Base-by-base conservation (phyloP, 2,329 filamentous ascomycete species). In the Calonectria multiphialidica region DNA sequence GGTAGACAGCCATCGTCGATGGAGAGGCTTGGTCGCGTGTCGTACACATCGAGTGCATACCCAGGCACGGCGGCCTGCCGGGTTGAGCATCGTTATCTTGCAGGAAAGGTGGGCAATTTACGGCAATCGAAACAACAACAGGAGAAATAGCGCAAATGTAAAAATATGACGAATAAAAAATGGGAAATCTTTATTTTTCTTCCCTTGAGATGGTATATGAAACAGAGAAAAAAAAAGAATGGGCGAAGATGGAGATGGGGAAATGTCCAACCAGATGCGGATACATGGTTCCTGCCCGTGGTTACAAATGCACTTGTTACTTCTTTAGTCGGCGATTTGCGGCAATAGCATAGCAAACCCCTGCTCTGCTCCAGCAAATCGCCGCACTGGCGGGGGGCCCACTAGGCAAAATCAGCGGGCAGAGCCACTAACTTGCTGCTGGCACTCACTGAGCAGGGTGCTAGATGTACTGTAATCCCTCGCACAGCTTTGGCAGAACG, bases 21-120 rank as follows among this genome's bases (percentile, higher is more conserved):
- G 83, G 67, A 77, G 72, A 71, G 78, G 78, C 77, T 78, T 82
- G 66, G 80, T 80, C 67, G 80, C 81, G 76, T 85, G 86, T 76
- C 82, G 83, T 74, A 90, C 84, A 83, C 92, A 94, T 83, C 83
- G 86, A 67, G 90, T 86, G 84, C 91, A 93, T 76, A 92, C 88
- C 92, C 92, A 93, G 74, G 88, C 84, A 82, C 85, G 86, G 28
- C 76, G 80, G 72, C 79, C 78, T 50, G 77, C 73, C 57, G 80
- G 77, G 62, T 67, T 79, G 47, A 83, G 74, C 82, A 83, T 83
- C 64, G 66, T 77, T 63, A 61, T 42, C 66, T 72, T 42, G 61
- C 37, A 45, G 30, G 68, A 49, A 62, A 45, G 18, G 40, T 23
- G 18, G 44, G 30, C 47, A 64, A 66, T 45, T 61, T 53, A 42